Evolutionary conservation across 2,329 filamentous ascomycete species (phyloP).

Genomic region (Zopfia rhizophila): DNA sequence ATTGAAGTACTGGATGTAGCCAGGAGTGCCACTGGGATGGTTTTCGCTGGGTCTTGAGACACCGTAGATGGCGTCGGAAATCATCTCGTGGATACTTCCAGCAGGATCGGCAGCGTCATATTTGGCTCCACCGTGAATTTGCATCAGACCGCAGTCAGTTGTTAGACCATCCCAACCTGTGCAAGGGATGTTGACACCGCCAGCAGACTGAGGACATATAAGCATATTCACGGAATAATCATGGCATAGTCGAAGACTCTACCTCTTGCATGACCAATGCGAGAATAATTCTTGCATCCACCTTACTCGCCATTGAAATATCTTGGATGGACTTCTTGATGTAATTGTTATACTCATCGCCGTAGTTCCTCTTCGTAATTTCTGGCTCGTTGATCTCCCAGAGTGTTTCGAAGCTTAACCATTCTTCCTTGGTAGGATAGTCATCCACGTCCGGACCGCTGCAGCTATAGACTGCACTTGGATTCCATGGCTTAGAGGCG

Average conservation of each 20-base stretch:
- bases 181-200: constrained; percentile 22
- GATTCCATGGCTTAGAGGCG: constrained; percentile 4
- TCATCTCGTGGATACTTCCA: constrained; percentile 25
- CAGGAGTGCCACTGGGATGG: constrained; percentile 12
- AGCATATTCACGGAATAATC: not conserved
- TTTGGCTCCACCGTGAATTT: constrained; percentile 17
- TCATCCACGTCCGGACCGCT: constrained; percentile 14
- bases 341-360: constrained; percentile 7
- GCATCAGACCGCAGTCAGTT: constrained; percentile 30
- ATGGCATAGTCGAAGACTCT: not conserved
- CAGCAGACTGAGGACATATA: constrained; percentile 20
- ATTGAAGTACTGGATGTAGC: constrained; percentile 25
- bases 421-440: constrained; percentile 16
- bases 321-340: constrained; percentile 24
- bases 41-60: not conserved
- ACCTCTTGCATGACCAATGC: constrained; percentile 31
- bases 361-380: constrained; percentile 12
- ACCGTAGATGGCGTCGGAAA: constrained; percentile 23
- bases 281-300: constrained; percentile 29
- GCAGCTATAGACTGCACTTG: constrained; percentile 17
- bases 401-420: constrained; percentile 23
- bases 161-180: constrained; percentile 9
- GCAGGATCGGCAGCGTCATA: constrained; percentile 13
- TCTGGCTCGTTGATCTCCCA: constrained; percentile 26
- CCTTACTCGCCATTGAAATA: constrained; percentile 16